Base-by-base conservation (phyloP, 78 protist genomes). In the Protostelium mycophagum region DNA sequence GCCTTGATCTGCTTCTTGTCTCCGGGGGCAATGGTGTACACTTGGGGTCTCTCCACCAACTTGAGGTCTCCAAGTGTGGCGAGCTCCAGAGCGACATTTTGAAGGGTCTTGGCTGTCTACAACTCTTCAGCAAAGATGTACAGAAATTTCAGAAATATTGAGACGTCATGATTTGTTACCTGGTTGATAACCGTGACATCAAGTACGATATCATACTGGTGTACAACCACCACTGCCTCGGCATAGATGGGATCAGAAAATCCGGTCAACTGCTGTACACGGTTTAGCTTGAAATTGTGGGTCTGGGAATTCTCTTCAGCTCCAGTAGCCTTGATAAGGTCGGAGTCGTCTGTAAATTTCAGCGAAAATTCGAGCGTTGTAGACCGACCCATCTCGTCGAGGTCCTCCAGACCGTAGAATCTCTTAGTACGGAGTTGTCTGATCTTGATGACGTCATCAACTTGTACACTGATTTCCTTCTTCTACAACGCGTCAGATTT, bases 221-320 rank as follows among this genome's bases (percentile, higher is more conserved):
- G 98, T 37, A 98, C 99, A 35, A 91, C 93, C 84, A 98, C 98
- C 1, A 91, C 95, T 0, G 99, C 99, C 94, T 98, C 99, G 23
- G 97, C 99, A 38, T 98, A 98, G 84, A 98, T 96, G 31, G 99
- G 96, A 91, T 98, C 99, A 16, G 95, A 89, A 85, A 95, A 92
- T 38, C 98, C 98, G 25, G 98, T 96, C 36, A 98, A 93, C 94
- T 97, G 99, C 35, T 91, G 37, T 31, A 97, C 97, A 84, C 94
- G 85, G 85, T 89, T 88, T 34, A 97, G 84, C 35, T 84, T 73
- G 73, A 25, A 51, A 51, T 5, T 25, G 73, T 51, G 73, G 10
- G 86, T 0, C 28, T 37, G 87, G 1, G 86, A 38, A 34, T 86
- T 29, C 51, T 0, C 88, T 51, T 51, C 73, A 35, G 84, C 84